Evolutionary conservation across 495 filamentous ascomycete genomes (phyloP), one percentile per base, ranked within the genome.

Genomic region (Xylaria curta): DNA sequence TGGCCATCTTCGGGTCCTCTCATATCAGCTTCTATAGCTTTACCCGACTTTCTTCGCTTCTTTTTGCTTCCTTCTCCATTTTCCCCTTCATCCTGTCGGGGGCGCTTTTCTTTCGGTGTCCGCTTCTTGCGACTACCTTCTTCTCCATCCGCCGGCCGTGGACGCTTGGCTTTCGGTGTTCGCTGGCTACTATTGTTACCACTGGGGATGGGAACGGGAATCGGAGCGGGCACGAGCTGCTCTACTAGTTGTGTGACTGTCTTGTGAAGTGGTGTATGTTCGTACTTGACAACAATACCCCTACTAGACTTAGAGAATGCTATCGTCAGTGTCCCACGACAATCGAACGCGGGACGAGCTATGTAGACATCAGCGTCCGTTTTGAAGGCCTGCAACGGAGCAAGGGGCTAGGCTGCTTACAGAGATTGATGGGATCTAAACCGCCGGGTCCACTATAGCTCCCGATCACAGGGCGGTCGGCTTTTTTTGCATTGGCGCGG

Each of bases 301-400:
- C 80, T 80, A 8, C 75, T 75, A 0, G 76, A 78, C 68, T 78
- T 84, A 33, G 78, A 73, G 67, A 87, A 87, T 5, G 79, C 75
- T 47, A 87, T 82, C 19, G 73, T 80, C 12, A 87, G 69, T 1
- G 78, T 80, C 19, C 85, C 85, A 31, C 84, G 81, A 66, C 85
- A 87, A 65, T 87, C 84, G 63, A 87, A 87, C 0, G 85, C 84
- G 42, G 85, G 85, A 33, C 85, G 85, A 62, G 78, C 83, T 86
- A 58, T 19, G 24, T 24, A 28, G 40, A 70, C 21, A 68, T 82
- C 44, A 82, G 74, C 15, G 65, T 68, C 7, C 19, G 58, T 51
- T 47, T 17, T 15, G 17, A 12, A 26, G 19, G 42, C 1, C 31
- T n/a, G 26, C 47, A 33, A 33, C 24, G 24, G 47, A 54, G 5